Evolutionary conservation across 768 basidiomycete species (phyloP).

Genomic region (Agrocybe pediades): DNA sequence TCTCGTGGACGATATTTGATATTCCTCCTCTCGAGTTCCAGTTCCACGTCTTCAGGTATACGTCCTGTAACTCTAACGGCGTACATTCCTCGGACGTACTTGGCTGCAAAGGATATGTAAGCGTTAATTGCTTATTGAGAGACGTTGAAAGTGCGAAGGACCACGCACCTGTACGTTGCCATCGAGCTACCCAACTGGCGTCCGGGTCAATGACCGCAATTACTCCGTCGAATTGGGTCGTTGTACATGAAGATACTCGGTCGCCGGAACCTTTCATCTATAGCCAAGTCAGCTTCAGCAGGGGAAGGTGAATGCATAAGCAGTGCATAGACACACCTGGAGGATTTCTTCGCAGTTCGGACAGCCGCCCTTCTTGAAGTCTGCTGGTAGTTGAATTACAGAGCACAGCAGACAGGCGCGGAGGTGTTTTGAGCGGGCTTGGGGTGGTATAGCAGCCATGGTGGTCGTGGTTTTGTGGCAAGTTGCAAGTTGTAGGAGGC

Average conservation of each 20-base stretch:
- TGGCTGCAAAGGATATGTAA: slow-evolving; percentile 52
- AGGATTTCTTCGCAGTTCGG: slow-evolving; percentile 97
- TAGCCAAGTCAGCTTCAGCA: too few relatives aligned
- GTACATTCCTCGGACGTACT: slow-evolving; percentile 90
- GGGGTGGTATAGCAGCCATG: slow-evolving; percentile 48
- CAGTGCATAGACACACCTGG: slow-evolving; percentile 52
- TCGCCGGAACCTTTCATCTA: slow-evolving; percentile 91
- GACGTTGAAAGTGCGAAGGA: slow-evolving; percentile 5
- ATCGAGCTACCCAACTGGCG: slow-evolving; percentile 92
- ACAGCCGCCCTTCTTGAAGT: slow-evolving; percentile 87
- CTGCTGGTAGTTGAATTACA: slow-evolving; percentile 78
- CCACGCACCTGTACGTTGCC: slow-evolving; percentile 90
- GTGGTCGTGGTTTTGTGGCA: slow-evolving; percentile 6
- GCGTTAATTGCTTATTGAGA: neutral
- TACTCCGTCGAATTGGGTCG: slow-evolving; percentile 89
- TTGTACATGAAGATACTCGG: slow-evolving; percentile 83
- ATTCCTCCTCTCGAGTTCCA: slow-evolving; percentile 72
- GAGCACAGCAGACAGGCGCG: slow-evolving; percentile 95
- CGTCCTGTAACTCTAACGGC: slow-evolving; percentile 88
- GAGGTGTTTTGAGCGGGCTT: slow-evolving; percentile 70
- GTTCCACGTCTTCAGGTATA: slow-evolving; percentile 83
- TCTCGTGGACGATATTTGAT: slow-evolving; percentile 88
- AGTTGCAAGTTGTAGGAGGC: neutral
- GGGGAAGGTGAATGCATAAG: neutral
- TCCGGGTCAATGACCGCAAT: slow-evolving; percentile 87